Conservation (phyloP, 148 eudicot genomes). For the Camellia sinensis region DNA sequence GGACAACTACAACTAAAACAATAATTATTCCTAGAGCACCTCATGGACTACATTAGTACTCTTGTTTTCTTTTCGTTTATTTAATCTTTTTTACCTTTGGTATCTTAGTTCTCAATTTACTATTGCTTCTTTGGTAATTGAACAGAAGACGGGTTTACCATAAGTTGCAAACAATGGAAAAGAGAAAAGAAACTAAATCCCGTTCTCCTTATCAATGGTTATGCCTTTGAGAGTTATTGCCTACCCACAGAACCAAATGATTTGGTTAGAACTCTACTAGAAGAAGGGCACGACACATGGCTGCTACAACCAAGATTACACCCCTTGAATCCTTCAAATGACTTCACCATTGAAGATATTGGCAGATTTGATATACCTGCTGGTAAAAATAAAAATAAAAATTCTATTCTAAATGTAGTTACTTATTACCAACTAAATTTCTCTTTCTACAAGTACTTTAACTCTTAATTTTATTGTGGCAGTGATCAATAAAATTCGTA, state of each 20-base stretch:
- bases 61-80: no score
- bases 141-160: no score
- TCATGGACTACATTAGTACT: no score
- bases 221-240: constrained; percentile 29
- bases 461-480: not conserved
- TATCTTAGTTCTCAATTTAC: no score
- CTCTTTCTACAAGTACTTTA: no score
- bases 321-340: constrained; percentile 21
- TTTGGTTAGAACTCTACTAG: constrained; percentile 32
- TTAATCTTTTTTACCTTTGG: no score
- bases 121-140: no score
- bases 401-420: no score
- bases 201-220: constrained; percentile 32
- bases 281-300: constrained; percentile 29
- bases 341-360: constrained; percentile 32
- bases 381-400: constrained; percentile 13
- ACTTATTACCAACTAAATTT: no score
- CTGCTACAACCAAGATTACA: constrained; percentile 30
- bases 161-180: no score
- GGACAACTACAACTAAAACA: no score
- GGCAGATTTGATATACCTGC: constrained; percentile 9
- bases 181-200: constrained; percentile 10
- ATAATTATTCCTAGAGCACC: no score
- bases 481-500: constrained; percentile 22
- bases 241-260: constrained; percentile 35